Conservation (phyloP, 306 rosid genomes). For the Sesbania bispinosa region DNA sequence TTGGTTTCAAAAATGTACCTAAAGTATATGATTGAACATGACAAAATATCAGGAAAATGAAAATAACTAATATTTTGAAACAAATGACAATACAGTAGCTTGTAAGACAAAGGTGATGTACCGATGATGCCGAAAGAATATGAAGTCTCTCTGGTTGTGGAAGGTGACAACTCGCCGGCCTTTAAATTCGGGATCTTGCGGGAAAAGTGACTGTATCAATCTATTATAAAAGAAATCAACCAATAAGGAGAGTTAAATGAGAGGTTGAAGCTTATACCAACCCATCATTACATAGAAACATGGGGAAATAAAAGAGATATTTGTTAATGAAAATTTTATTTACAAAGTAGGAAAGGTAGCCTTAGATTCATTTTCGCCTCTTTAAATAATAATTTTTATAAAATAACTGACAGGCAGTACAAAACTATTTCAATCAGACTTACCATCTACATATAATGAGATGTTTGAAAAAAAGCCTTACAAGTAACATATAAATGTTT, state of each 20-base stretch:
- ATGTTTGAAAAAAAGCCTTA: not conserved
- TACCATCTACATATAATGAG: not conserved
- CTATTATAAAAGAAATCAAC: constrained; percentile 38
- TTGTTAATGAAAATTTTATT: not conserved
- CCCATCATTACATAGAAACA: not conserved
- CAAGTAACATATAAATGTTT: not conserved
- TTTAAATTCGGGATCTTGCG: constrained; percentile 82
- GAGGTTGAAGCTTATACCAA: constrained; percentile 17
- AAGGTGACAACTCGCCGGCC: constrained; percentile 91
- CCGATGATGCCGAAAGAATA: constrained; percentile 94
- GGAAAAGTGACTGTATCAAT: constrained; percentile 79
- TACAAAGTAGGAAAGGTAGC: too few relatives aligned
- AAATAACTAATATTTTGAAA: not conserved
- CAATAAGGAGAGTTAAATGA: constrained; percentile 3
- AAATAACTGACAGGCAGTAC: not conserved
- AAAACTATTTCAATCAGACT: not conserved
- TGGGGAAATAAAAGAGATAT: not conserved
- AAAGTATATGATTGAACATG: constrained; percentile 7
- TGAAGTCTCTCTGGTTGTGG: constrained; percentile 92
- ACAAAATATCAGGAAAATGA: constrained; percentile 14
- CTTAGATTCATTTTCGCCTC: not conserved
- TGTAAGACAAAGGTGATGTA: constrained; percentile 26
- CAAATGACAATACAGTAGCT: not conserved
- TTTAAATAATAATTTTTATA: not conserved
- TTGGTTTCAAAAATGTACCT: constrained; percentile 84